Evolutionary conservation across 176 grass and related monocot genomes (phyloP).

Genomic region (Oryza meridionalis): DNA sequence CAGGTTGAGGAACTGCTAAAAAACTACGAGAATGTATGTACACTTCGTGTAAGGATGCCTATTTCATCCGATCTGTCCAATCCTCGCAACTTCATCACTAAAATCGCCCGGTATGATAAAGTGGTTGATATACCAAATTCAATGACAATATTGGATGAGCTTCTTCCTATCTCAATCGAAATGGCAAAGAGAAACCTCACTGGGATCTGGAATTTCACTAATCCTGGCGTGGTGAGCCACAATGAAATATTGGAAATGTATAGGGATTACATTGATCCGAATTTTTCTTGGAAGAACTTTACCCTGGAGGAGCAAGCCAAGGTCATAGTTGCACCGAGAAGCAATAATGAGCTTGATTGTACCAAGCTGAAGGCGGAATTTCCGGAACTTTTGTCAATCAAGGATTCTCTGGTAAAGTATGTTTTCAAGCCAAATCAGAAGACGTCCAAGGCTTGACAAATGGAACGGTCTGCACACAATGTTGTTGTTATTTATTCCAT

Average conservation of each 20-base stretch:
- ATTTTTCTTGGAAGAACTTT: constrained; percentile 85
- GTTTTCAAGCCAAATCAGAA: constrained; percentile 78
- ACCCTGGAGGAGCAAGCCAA: constrained; percentile 82
- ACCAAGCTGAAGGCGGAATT: constrained; percentile 70
- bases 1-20: constrained; percentile 82
- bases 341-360: constrained; percentile 83
- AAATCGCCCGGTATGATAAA: constrained; percentile 78
- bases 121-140: constrained; percentile 86
- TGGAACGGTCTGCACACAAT: constrained; percentile 24
- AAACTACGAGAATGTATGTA: constrained; percentile 85
- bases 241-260: constrained; percentile 91
- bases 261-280: constrained; percentile 74
- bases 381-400: constrained; percentile 74
- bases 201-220: constrained; percentile 94
- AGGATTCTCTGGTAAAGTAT: constrained; percentile 70
- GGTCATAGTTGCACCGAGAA: constrained; percentile 83
- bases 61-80: constrained; percentile 84
- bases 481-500: constrained; percentile 49
- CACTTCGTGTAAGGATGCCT: constrained; percentile 84
- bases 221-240: constrained; percentile 86
- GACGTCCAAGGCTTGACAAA: constrained; percentile 55
- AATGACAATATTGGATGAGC: constrained; percentile 86
- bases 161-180: constrained; percentile 84
- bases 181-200: constrained; percentile 88
- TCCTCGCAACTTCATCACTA: constrained; percentile 84